Conservation (phyloP, 139 green algal species). For the Mesotaenium endlicherianum region DNA sequence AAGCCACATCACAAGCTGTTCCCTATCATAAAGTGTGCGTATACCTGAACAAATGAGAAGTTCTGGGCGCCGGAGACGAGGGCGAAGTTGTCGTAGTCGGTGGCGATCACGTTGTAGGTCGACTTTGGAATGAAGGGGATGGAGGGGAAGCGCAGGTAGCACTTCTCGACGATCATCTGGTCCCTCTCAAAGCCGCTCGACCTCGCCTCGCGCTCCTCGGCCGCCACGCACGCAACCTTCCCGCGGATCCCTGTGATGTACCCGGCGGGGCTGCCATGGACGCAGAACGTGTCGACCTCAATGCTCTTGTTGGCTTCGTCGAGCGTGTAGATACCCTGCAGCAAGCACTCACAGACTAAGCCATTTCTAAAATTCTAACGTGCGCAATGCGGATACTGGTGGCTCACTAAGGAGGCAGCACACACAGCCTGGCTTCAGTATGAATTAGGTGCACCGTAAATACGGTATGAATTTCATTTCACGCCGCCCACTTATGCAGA, state of each 20-base stretch:
- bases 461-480: too few species aligned
- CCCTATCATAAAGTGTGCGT: neutral
- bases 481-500: too few species aligned
- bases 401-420: too few species aligned
- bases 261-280: slow-evolving; percentile 55
- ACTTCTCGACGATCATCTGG: slow-evolving; percentile 52
- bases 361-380: too few species aligned
- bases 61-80: slow-evolving; percentile 56
- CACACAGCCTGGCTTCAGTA: too few species aligned
- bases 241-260: slow-evolving; percentile 56
- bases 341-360: too few species aligned
- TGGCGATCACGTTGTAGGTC: slow-evolving; percentile 58
- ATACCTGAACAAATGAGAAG: slow-evolving; percentile 57
- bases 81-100: slow-evolving; percentile 60
- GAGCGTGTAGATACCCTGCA: slow-evolving; percentile 54
- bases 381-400: too few species aligned
- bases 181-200: slow-evolving; percentile 33
- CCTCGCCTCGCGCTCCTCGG: neutral
- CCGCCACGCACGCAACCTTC: slow-evolving; percentile 45
- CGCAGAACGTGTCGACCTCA: slow-evolving; percentile 58
- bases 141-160: slow-evolving; percentile 54
- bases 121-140: slow-evolving; percentile 58
- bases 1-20: neutral
- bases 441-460: too few species aligned
- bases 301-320: slow-evolving; percentile 9